Evolutionary conservation across 2,329 filamentous ascomycete genomes (phyloP).

Genomic region (Blastomyces parvus): DNA sequence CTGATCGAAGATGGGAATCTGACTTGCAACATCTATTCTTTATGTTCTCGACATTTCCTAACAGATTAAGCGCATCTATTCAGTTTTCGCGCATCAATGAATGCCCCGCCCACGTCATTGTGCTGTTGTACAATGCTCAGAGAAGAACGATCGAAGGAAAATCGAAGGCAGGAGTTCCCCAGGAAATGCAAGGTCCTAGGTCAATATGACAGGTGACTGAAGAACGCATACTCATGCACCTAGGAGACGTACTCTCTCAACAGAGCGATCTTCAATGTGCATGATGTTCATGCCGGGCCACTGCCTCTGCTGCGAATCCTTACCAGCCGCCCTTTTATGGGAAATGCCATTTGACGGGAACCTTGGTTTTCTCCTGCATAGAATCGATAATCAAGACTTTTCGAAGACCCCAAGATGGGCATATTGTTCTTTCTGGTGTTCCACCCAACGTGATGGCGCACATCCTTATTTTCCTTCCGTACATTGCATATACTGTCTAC

Average conservation of each 20-base stretch:
- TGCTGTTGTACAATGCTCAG: background rate
- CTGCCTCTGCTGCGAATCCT: background rate
- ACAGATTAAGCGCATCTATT: background rate
- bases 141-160: background rate
- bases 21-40: background rate
- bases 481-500: background rate
- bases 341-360: background rate
- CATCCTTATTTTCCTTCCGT: background rate
- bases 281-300: background rate
- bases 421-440: slow-evolving; percentile 1
- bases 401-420: background rate
- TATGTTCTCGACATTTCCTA: background rate
- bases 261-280: background rate
- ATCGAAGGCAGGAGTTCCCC: background rate
- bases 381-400: background rate
- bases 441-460: background rate
- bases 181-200: background rate
- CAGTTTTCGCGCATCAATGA: background rate
- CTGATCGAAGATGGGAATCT: background rate
- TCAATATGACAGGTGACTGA: slow-evolving; percentile 1
- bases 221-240: background rate
- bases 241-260: background rate
- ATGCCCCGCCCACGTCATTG: background rate
- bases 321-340: background rate
- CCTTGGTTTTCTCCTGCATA: background rate